These are phyloP conservation scores for Linnemannia elongata DNA, from an alignment of 192 early-diverging fungal genomes.

Conservation along the genomic window DNA sequence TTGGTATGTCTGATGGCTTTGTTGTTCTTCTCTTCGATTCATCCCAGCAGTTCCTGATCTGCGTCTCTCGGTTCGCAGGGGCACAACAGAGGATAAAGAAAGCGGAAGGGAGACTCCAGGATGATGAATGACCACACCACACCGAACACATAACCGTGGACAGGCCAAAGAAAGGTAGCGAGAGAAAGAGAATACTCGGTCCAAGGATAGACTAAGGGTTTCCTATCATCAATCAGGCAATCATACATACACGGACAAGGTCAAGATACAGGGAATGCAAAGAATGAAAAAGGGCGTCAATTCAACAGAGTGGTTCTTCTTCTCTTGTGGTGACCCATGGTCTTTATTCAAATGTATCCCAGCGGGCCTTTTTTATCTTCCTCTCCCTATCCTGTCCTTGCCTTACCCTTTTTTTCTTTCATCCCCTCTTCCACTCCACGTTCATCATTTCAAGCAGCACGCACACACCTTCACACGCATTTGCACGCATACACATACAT, in stretches of 20 bases:
- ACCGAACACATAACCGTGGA: background rate
- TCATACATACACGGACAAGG: constrained; percentile 2
- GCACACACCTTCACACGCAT: background rate
- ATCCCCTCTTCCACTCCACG: background rate
- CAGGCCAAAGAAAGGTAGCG: no score
- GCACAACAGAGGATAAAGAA: no score
- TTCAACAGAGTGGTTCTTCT: background rate
- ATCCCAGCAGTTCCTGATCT: no score
- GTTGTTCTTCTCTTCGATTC: no score
- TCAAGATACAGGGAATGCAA: background rate
- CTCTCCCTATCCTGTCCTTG: background rate
- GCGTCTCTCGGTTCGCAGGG: background rate
- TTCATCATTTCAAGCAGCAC: background rate
- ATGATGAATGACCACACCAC: background rate
- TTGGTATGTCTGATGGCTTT: background rate
- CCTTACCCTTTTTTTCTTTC: background rate
- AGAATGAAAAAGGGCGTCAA: background rate
- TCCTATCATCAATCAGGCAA: background rate
- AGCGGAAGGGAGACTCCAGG: background rate
- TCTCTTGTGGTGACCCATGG: background rate
- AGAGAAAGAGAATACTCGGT: background rate
- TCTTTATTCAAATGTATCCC: constrained; percentile 15
- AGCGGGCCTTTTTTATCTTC: constrained; percentile 3
- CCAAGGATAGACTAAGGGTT: background rate
- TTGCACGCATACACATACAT: background rate